Base-by-base conservation (phyloP, 2,329 filamentous ascomycete genomes). In the Bipolaris victoriae region DNA sequence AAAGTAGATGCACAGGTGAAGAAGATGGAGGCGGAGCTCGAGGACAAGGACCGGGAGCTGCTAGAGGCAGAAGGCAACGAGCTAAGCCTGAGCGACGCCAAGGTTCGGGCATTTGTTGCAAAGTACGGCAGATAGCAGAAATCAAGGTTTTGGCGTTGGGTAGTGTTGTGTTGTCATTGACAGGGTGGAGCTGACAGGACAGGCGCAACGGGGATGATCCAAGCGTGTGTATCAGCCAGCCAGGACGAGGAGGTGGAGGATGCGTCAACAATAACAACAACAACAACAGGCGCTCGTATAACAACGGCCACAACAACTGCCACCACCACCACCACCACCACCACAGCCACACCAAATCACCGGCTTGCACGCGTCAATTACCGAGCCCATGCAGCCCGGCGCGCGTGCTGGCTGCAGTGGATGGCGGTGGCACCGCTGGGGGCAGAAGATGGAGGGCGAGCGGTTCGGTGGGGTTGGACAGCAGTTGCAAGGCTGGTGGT, bases 31-130 rank as follows among this genome's bases (percentile, higher is more conserved):
- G 55, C 55, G 31, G 66, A 73, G 22, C 72, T 80, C 35, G 74
- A 78, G 57, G 63, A 64, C 4, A 65, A 77, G 18, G 76, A 77
- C 18, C 63, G 71, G n/a, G 66, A 75, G 44, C 69, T 81, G 64
- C 26, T 80, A 35, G 68, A 65, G 16, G 74, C 66, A 22, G 75
- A 76, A 55, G 61, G 67, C 20, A 71, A 63, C 46, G 66, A 73
- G 57, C 49, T 77, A 43, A 70, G 63, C 18, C 52, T 76, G 52
- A 58, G 61, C 29, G 70, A 75, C 52, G 60, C 69, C 16, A 70
- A 60, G 52, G 71, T 75, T 24, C 65, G 65, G 57, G 65, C 64
- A 7, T 75, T 75, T 48, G 61, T 75, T n/a, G 64, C 58, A 44
- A 75, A 69, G 53, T 71, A 73, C 52, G 72, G 69, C 6, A 63